phyloP scores from a whole-genome alignment of 352 stramenopile species.

The Aphanomyces cochlioides region DNA sequence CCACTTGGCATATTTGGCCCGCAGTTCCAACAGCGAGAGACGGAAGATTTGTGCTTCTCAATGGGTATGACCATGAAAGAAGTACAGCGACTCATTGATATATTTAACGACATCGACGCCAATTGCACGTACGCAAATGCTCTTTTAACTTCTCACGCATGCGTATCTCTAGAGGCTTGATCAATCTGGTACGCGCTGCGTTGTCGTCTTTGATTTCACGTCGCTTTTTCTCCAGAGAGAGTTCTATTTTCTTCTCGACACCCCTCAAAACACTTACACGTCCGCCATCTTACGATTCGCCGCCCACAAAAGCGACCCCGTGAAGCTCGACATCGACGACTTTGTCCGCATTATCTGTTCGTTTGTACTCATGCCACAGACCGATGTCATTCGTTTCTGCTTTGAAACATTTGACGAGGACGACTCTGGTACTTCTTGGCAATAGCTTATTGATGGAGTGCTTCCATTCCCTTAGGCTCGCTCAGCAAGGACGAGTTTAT shows the following conservation, averaged over 20 bases:
- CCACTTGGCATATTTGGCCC: constrained; percentile 25
- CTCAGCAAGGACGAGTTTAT: constrained; percentile 33
- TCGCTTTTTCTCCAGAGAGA: constrained; percentile 8
- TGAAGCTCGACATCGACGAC: constrained; percentile 30
- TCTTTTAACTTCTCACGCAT: background rate
- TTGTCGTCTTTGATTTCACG: background rate
- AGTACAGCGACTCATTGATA: constrained; percentile 17
- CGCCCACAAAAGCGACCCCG: constrained; percentile 1
- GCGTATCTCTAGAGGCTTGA: constrained; percentile 16
- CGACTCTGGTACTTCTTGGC: constrained; percentile 11
- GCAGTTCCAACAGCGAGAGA: constrained; percentile 22
- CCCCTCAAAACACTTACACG: constrained; percentile 26
- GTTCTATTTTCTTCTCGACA: constrained; percentile 27
- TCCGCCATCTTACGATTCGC: constrained; percentile 5
- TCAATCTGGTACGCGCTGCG: constrained; percentile 22
- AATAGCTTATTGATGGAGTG: background rate
- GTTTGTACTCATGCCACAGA: constrained; percentile 25
- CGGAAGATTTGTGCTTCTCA: constrained; percentile 29
- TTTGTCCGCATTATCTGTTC: constrained; percentile 27
- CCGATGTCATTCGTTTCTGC: constrained; percentile 25
- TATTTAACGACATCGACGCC: constrained; percentile 30
- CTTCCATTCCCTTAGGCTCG: constrained; percentile 21
- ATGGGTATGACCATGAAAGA: constrained; percentile 25
- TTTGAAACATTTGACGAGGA: constrained; percentile 31
- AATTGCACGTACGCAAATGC: constrained; percentile 25